Base-by-base conservation (phyloP, 139 green algal genomes). In the Gonium pectorale region DNA sequence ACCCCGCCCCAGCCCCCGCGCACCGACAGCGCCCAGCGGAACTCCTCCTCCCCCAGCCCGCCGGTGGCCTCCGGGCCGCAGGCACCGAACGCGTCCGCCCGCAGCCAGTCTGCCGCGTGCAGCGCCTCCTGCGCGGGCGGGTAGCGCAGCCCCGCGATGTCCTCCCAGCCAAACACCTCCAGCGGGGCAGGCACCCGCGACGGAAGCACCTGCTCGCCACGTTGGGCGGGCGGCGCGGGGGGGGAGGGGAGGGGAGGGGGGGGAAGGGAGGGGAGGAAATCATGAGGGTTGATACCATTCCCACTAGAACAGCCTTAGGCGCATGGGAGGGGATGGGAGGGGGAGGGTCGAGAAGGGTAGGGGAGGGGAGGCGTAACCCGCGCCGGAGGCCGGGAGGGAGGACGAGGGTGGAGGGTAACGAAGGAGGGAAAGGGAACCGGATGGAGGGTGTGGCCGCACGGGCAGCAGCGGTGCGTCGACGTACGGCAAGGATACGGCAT, bases 21-120 rank as follows among this genome's bases (percentile, higher is more conserved):
- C 85, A 94, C 89, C 71, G 93, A 91, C 77, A 95, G 87, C 2
- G 93, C 94, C 91, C 92, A 96, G 40, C 90, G 66, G 66, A 95
- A 67, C 19, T 51, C 46, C 46, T 52, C 35, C 49, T 59, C 49
- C 35, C 46, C 63, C 64, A 78, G 64, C 26, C 79, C 63, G 17
- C 64, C 63, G 0, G 26, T 24, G 9, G 63, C 79, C 63, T 85
- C 46, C 35, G 29, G 26, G 31, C 77, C 51, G 77, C 31, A 17
- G 22, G 31, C 22, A 15, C 6, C 24, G 6, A 64, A 41, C 1
- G 79, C 46, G 37, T 75, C 63, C 21, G 79, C 46, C 27, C 26
- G 24, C 64, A 85, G 79, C 79, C 79, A 85, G 24, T 67, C 63
- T 1, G 64, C 64, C 3, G 35, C 44, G 43, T 85, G 79, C 59